Percentiles rank a stretch among this genome's conserved stretches.
These are phyloP conservation scores for Kwoniella europaea DNA, from an alignment of 768 basidiomycete genomes.

Conservation along the genomic window DNA sequence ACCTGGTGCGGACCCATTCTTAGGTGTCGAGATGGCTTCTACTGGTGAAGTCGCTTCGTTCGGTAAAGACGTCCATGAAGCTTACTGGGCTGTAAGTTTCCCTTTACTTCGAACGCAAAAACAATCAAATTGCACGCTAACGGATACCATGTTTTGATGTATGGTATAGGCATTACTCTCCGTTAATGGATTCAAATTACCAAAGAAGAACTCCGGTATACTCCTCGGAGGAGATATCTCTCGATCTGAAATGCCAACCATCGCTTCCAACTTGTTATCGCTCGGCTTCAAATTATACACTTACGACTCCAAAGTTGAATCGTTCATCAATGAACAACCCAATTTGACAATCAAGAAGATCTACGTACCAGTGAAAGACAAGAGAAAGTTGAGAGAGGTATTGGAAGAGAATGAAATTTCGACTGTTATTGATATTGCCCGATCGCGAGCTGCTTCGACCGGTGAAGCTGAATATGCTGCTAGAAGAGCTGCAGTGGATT, in stretches of 20 bases:
- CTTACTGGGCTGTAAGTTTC: conserved; percentile 61
- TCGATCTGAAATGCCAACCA: conserved; percentile 81
- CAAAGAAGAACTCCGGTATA: conserved; percentile 79
- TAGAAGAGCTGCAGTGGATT: conserved; percentile 92
- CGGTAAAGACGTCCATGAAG: conserved; percentile 90
- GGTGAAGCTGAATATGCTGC: conserved; percentile 97
- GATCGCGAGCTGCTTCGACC: conserved; percentile 72
- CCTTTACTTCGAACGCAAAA: no score
- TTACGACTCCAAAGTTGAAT: conserved; percentile 67
- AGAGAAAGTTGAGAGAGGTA: conserved; percentile 89
- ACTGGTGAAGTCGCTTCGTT: conserved; percentile 98
- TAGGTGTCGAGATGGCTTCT: conserved; percentile 97
- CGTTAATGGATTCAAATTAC: conserved; percentile 93
- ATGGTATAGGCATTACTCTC: conserved; percentile 70
- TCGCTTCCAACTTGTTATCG: conserved; percentile 78
- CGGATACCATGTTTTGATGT: neutral
- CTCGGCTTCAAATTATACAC: conserved; percentile 92
- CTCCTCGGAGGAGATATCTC: conserved; percentile 88
- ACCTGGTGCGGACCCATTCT: conserved; percentile 93
- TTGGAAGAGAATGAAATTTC: conserved; percentile 87
- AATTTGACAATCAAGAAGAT: conserved; percentile 77
- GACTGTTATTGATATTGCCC: conserved; percentile 89
- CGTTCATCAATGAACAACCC: conserved; percentile 79
- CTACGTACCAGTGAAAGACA: conserved; percentile 95
- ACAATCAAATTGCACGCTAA: no score